Conservation (phyloP, 2,329 filamentous ascomycete genomes). For the Uncinocarpus reesii region DNA sequence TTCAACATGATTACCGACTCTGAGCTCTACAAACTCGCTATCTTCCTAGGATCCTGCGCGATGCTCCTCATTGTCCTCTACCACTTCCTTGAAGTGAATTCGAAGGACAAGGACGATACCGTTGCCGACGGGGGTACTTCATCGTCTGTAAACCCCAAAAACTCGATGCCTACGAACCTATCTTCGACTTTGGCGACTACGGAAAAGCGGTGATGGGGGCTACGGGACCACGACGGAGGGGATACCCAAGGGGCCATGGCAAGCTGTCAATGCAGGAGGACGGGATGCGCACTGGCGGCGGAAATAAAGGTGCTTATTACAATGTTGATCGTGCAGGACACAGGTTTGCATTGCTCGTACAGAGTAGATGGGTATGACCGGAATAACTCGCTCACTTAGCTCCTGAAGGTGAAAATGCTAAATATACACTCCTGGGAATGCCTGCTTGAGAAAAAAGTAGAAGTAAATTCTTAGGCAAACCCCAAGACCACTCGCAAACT, state of each 20-base stretch:
- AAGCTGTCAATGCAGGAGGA: no score
- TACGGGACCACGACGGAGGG: no score
- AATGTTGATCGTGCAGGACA: background rate
- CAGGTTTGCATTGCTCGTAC: background rate
- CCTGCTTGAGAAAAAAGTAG: no score
- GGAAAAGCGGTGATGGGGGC: constrained; percentile 2
- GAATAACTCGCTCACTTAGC: no score
- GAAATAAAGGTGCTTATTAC: background rate
- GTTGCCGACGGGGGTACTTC: background rate
- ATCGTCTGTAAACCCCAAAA: background rate
- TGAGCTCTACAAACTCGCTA: constrained; percentile 80
- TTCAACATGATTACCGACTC: constrained; percentile 82
- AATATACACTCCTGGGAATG: no score
- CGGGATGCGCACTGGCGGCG: no score
- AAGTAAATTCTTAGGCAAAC: no score
- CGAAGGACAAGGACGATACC: constrained; percentile 45
- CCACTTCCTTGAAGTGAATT: constrained; percentile 92
- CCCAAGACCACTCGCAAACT: no score
- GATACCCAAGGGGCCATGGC: no score
- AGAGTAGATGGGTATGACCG: no score
- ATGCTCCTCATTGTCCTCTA: constrained; percentile 93
- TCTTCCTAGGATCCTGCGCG: constrained; percentile 79
- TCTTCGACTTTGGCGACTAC: constrained; percentile 6
- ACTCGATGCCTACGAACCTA: background rate
- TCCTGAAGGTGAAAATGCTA: no score